These are phyloP conservation scores for Trichoderma sp. DNA, from an alignment of 2,329 filamentous ascomycete genomes.

Conservation along the genomic window DNA sequence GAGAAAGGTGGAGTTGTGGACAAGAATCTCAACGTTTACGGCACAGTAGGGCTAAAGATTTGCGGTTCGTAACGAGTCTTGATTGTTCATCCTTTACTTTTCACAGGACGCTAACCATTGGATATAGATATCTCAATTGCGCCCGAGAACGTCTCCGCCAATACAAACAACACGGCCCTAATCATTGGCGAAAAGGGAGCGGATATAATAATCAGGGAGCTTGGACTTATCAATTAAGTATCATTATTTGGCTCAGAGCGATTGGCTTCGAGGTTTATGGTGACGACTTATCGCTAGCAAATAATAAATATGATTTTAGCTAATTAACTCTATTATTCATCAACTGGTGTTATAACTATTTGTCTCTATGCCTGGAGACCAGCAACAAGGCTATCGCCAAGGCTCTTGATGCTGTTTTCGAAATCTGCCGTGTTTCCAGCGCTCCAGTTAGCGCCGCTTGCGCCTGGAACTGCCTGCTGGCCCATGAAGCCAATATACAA, in stretches of 20 bases:
- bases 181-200: slow-evolving; percentile 47
- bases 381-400: slow-evolving; percentile 50
- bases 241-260: neutral
- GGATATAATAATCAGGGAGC: slow-evolving; percentile 36
- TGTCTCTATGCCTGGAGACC: neutral
- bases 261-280: neutral
- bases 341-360: neutral
- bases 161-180: slow-evolving; percentile 49
- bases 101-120: neutral
- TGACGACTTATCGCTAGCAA: neutral
- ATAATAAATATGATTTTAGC: neutral
- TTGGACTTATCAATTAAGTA: slow-evolving; percentile 26
- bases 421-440: slow-evolving; percentile 48
- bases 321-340: neutral
- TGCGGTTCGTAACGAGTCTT: slow-evolving; percentile 34
- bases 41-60: slow-evolving; percentile 42
- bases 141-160: slow-evolving; percentile 45
- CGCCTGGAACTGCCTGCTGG: slow-evolving; percentile 51
- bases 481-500: slow-evolving; percentile 59
- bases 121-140: slow-evolving; percentile 40
- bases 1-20: slow-evolving; percentile 46
- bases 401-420: slow-evolving; percentile 47
- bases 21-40: slow-evolving; percentile 44
- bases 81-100: too few relatives aligned
- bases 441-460: slow-evolving; percentile 51